phyloP scores from a whole-genome alignment of 2,329 filamentous ascomycete genomes.

The Colletotrichum phormii region DNA sequence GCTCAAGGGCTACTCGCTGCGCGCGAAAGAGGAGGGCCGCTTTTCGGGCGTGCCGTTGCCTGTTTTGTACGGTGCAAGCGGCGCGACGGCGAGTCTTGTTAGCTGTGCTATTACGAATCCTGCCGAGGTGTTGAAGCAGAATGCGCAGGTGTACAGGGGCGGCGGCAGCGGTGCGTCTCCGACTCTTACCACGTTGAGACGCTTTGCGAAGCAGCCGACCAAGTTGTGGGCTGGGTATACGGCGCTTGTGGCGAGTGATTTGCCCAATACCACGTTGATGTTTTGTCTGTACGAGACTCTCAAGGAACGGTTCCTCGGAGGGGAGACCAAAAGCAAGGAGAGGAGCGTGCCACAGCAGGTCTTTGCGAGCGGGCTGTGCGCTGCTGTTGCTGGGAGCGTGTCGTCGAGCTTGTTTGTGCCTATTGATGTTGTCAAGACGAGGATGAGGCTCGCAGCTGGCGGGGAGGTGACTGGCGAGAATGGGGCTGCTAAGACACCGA shows the following conservation, averaged over 20 bases:
- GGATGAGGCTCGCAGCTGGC: conserved; percentile 38
- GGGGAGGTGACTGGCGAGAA: background rate
- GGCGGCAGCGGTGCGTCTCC: background rate
- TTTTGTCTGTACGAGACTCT: conserved; percentile 13
- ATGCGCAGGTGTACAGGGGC: conserved; percentile 36
- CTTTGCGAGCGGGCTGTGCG: conserved; percentile 16
- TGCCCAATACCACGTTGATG: conserved; percentile 4
- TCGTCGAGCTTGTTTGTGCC: conserved; percentile 36
- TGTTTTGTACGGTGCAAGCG: conserved; percentile 30
- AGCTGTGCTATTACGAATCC: conserved; percentile 37
- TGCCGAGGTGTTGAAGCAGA: conserved; percentile 40
- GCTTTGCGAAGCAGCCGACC: background rate
- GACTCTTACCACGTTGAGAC: background rate
- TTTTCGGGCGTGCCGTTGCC: conserved; percentile 27
- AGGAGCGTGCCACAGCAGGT: background rate
- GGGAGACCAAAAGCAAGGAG: background rate
- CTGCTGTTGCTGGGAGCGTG: conserved; percentile 27
- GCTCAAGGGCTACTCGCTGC: conserved; percentile 13
- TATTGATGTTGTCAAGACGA: conserved; percentile 38
- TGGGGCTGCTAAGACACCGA: background rate
- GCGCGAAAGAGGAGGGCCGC: conserved; percentile 6
- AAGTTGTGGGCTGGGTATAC: conserved; percentile 17
- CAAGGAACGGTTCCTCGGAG: background rate
- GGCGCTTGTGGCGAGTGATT: background rate
- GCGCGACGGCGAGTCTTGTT: conserved; percentile 36